These are phyloP conservation scores for Aotearoamyces nothofagi DNA, from an alignment of 2,329 filamentous ascomycete genomes.

Conservation along the genomic window DNA sequence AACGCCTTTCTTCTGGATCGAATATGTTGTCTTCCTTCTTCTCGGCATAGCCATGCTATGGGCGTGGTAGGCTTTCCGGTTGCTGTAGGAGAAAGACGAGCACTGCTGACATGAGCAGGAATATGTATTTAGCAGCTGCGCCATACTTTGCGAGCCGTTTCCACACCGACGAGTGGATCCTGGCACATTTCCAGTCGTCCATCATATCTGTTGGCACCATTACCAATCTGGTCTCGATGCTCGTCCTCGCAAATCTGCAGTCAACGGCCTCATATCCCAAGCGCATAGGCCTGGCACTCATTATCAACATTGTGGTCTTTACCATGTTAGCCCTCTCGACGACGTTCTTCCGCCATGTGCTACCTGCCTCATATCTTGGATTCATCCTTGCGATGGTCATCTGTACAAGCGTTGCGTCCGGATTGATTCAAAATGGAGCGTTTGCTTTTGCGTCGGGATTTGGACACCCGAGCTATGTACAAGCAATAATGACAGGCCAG, in stretches of 20 bases:
- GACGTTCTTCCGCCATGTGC: conserved; percentile 42
- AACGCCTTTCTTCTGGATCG: conserved; percentile 63
- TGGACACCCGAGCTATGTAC: conserved; percentile 75
- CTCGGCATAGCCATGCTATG: conserved; percentile 91
- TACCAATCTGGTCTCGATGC: conserved; percentile 63
- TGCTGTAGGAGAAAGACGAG: too few relatives aligned
- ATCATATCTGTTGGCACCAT: conserved; percentile 78
- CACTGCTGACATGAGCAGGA: conserved; percentile 39
- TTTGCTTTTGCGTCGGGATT: conserved; percentile 87
- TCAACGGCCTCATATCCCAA: conserved; percentile 72
- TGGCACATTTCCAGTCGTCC: conserved; percentile 74
- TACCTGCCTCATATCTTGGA: conserved; percentile 53
- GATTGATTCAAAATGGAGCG: conserved; percentile 81
- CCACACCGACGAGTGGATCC: conserved; percentile 50
- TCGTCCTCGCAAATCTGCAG: conserved; percentile 69
- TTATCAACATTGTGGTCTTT: conserved; percentile 67
- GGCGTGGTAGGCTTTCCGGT: conserved; percentile 87
- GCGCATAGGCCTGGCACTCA: conserved; percentile 64
- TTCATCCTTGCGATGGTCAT: conserved; percentile 78
- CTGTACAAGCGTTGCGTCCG: conserved; percentile 63
- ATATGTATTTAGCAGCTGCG: conserved; percentile 93
- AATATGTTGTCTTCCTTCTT: conserved; percentile 74
- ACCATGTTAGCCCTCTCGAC: conserved; percentile 70
- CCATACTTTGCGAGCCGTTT: conserved; percentile 88
- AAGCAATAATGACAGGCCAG: conserved; percentile 92